Evolutionary conservation across 371 early-diverging fungal species (phyloP).

Genomic region (Syncephalastrum sp.): DNA sequence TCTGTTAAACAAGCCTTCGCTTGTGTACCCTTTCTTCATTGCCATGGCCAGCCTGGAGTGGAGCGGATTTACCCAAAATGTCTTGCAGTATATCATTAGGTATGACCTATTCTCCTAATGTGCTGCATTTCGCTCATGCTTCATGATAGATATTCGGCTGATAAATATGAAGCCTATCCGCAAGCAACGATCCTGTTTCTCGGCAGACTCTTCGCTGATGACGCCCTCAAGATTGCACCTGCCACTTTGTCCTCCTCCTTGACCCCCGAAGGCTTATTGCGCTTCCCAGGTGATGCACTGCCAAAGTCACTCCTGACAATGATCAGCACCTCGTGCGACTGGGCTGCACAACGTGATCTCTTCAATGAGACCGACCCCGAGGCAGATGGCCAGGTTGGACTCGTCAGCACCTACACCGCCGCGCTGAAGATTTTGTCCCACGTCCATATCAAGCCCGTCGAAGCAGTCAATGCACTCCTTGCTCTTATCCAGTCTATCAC

Average conservation of each 20-base stretch:
- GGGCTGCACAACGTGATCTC: slow-evolving; percentile 51
- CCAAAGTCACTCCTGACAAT: slow-evolving; percentile 36
- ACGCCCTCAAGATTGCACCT: slow-evolving; percentile 37
- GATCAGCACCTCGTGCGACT: slow-evolving; percentile 42
- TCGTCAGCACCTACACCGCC: slow-evolving; percentile 23
- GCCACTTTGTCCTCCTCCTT: slow-evolving; percentile 54
- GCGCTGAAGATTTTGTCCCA: slow-evolving; percentile 52
- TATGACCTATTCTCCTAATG: slow-evolving; percentile 14
- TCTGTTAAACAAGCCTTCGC: slow-evolving; percentile 45
- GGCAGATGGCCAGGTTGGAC: slow-evolving; percentile 15
- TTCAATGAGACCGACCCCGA: slow-evolving; percentile 39
- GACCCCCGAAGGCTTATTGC: slow-evolving; percentile 55
- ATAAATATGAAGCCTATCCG: slow-evolving; percentile 35
- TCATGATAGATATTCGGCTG: slow-evolving; percentile 37
- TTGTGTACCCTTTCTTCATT: slow-evolving; percentile 65
- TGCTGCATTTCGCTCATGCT: not conserved
- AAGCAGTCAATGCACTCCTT: slow-evolving; percentile 34
- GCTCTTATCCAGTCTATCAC: slow-evolving; percentile 40
- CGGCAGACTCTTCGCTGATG: slow-evolving; percentile 47
- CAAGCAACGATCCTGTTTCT: slow-evolving; percentile 56
- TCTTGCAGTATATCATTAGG: slow-evolving; percentile 66
- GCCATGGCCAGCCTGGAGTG: slow-evolving; percentile 67
- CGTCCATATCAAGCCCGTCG: slow-evolving; percentile 19
- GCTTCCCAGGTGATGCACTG: slow-evolving; percentile 46
- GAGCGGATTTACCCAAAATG: slow-evolving; percentile 65